Conservation (phyloP, 2,329 filamentous ascomycete species). For the Fusarium sp. region DNA sequence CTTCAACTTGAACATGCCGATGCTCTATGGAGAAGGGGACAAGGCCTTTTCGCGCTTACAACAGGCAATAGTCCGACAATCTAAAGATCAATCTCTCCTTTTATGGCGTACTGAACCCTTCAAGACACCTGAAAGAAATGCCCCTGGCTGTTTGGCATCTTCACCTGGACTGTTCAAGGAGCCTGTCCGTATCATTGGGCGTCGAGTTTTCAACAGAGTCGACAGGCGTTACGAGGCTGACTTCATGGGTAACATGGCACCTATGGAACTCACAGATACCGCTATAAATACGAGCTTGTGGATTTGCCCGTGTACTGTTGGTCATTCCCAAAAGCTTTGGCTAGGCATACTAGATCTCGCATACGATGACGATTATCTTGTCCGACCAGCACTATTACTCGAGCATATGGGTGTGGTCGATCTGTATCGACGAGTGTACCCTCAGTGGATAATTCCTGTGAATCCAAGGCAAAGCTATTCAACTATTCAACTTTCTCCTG, state of each 20-base stretch:
- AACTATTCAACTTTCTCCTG: not conserved
- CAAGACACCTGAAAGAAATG: not conserved
- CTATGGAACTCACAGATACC: constrained; percentile 42
- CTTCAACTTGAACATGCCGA: constrained; percentile 49
- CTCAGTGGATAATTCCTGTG: constrained; percentile 30
- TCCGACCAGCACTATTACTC: constrained; percentile 39
- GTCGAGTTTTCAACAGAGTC: constrained; percentile 32
- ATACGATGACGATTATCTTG: constrained; percentile 40
- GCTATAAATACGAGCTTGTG: constrained; percentile 32
- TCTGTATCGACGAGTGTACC: constrained; percentile 38
- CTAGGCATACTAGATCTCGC: constrained; percentile 43
- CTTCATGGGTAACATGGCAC: constrained; percentile 36
- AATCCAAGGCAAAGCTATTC: constrained; percentile 21
- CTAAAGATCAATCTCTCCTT: constrained; percentile 44
- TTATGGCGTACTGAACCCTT: constrained; percentile 27
- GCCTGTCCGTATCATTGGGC: constrained; percentile 33
- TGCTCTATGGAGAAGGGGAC: constrained; percentile 49
- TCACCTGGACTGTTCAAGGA: constrained; percentile 23
- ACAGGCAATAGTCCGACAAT: constrained; percentile 42
- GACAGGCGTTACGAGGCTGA: constrained; percentile 33
- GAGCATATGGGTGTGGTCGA: constrained; percentile 33
- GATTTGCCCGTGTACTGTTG: constrained; percentile 40
- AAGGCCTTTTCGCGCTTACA: constrained; percentile 45
- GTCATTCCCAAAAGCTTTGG: constrained; percentile 18
- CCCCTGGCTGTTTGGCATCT: constrained; percentile 38